A percentile compares a stretch with the other conserved stretches of the same genome.
Evolutionary conservation across 306 rosid species (phyloP).

Genomic region (Hippophae rhamnoides): DNA sequence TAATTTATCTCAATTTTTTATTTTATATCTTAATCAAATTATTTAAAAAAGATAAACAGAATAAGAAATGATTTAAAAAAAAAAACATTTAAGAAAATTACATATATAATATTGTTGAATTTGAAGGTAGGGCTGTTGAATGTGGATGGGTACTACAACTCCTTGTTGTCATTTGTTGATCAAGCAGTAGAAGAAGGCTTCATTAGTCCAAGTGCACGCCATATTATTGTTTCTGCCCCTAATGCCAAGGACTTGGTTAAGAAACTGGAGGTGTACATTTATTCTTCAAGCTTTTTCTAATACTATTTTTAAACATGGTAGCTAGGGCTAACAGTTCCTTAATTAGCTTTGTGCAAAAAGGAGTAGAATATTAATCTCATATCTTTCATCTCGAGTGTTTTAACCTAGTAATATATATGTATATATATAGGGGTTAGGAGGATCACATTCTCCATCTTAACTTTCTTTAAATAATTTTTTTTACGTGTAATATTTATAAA

Average conservation of each 20-base stretch:
- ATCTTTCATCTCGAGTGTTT: too few species aligned
- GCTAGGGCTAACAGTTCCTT: too few species aligned
- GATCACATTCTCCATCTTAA: too few species aligned
- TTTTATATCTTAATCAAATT: background rate
- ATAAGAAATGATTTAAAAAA: background rate
- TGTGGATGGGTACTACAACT: conserved; percentile 91
- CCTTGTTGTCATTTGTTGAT: conserved; percentile 77
- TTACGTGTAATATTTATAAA: too few species aligned
- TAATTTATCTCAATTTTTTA: too few species aligned
- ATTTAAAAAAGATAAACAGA: too few species aligned
- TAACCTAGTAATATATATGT: too few species aligned
- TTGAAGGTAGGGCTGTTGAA: conserved; percentile 85
- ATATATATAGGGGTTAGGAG: too few species aligned
- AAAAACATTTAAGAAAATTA: too few species aligned
- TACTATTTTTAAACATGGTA: background rate
- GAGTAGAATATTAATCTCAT: too few species aligned
- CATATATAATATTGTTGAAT: conserved; percentile 1
- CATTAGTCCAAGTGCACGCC: conserved; percentile 78
- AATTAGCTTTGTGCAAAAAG: too few species aligned
- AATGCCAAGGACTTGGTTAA: conserved; percentile 70
- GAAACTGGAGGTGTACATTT: conserved; percentile 65
- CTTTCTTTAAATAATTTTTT: too few species aligned
- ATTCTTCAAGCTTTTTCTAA: background rate
- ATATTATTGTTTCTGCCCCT: conserved; percentile 85
- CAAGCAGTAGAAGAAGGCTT: conserved; percentile 97